These are phyloP conservation scores for Coccinonectria pachysandricola DNA, from an alignment of 2,329 filamentous ascomycete species.

Conservation along the genomic window DNA sequence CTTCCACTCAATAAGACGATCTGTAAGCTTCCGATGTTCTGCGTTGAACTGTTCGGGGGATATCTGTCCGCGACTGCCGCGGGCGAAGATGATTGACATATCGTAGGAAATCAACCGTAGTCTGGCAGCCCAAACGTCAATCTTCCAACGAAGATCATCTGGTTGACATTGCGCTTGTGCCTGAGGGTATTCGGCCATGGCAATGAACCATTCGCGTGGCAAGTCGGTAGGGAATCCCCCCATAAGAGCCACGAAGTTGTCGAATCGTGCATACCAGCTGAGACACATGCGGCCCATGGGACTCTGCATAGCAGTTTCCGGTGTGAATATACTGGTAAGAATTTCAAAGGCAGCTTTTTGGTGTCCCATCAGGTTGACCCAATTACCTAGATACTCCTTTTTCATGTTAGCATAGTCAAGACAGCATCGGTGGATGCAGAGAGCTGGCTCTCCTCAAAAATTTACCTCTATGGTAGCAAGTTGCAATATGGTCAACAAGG, in stretches of 20 bases:
- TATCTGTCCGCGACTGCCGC: conserved; percentile 54
- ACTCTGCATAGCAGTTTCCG: conserved; percentile 62
- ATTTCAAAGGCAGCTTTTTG: conserved; percentile 83
- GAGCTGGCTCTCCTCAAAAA: too few species aligned
- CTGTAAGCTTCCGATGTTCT: conserved; percentile 47
- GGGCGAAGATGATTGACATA: conserved; percentile 67
- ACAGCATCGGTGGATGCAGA: not conserved
- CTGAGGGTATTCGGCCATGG: conserved; percentile 52
- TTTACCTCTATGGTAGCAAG: conserved; percentile 87
- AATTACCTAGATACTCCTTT: conserved; percentile 96
- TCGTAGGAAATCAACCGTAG: conserved; percentile 69
- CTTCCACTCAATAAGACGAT: conserved; percentile 39
- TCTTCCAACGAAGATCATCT: conserved; percentile 51
- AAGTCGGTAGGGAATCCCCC: conserved; percentile 67
- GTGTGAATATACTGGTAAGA: conserved; percentile 66
- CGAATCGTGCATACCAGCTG: conserved; percentile 85
- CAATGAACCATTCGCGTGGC: conserved; percentile 66
- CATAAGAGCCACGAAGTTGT: conserved; percentile 74
- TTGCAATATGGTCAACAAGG: conserved; percentile 78
- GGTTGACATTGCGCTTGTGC: conserved; percentile 50
- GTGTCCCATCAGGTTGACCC: conserved; percentile 86
- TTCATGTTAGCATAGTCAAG: conserved; percentile 7
- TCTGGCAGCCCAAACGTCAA: conserved; percentile 55
- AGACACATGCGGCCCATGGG: conserved; percentile 63
- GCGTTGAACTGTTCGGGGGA: conserved; percentile 51